A percentile compares a stretch with the other conserved stretches of the same genome.
Conservation (phyloP, 2,329 filamentous ascomycete species). For the Pseudogymnoascus sp. region DNA sequence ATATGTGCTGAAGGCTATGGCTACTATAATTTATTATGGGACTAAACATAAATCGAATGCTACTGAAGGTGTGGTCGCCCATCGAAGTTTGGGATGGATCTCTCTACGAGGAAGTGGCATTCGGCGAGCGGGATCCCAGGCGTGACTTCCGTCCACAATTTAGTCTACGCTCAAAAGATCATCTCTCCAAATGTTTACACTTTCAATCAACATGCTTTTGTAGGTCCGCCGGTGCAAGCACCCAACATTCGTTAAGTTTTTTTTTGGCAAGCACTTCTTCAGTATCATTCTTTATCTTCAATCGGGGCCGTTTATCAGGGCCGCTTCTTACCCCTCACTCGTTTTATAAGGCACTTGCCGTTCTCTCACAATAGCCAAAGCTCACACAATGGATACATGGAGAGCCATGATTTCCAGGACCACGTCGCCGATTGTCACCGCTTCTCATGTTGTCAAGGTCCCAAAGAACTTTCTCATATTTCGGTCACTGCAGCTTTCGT, state of each 20-base stretch:
- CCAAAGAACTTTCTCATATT: background rate
- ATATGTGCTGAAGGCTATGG: background rate
- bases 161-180: background rate
- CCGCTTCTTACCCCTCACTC: background rate
- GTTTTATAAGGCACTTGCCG: background rate
- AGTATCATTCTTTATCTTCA: background rate
- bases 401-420: background rate
- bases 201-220: background rate
- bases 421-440: background rate
- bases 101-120: background rate
- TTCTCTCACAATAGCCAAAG: background rate
- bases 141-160: background rate
- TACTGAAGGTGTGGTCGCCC: background rate
- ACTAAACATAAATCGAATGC: background rate
- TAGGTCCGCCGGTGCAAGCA: background rate
- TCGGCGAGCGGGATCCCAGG: background rate
- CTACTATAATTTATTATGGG: background rate
- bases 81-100: background rate
- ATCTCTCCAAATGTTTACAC: background rate
- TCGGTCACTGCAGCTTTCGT: background rate
- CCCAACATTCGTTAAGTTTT: conserved; percentile 6
- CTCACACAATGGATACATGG: background rate
- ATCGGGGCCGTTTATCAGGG: too few species aligned
- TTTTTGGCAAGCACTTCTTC: background rate
- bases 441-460: background rate